Evolutionary conservation across 2,329 filamentous ascomycete species (phyloP).

Genomic region (Hymenoscyphus fraxineus): DNA sequence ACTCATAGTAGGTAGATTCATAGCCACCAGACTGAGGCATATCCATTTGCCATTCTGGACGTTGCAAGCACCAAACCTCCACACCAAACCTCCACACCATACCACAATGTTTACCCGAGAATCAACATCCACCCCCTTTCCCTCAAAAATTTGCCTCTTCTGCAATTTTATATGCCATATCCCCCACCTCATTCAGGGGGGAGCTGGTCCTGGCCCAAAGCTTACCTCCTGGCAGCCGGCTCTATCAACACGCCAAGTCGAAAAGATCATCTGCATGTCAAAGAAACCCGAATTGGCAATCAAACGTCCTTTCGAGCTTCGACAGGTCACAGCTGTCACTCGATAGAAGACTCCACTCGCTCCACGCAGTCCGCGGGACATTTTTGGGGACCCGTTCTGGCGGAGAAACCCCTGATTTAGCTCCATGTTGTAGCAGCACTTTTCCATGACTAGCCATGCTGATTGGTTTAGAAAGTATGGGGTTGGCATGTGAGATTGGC

Average conservation of each 20-base stretch:
- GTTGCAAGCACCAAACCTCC: no score
- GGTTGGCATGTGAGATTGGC: not conserved
- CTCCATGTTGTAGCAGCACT: not conserved
- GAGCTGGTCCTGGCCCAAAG: not conserved
- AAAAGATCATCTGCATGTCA: not conserved
- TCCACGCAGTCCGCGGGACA: not conserved
- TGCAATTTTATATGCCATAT: not conserved
- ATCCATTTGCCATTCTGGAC: not conserved
- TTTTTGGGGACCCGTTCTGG: not conserved
- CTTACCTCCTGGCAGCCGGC: not conserved
- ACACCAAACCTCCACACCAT: no score
- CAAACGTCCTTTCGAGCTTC: not conserved
- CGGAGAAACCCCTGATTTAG: not conserved
- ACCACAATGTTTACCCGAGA: no score
- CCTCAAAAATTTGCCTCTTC: no score
- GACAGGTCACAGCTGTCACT: no score
- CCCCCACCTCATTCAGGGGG: not conserved
- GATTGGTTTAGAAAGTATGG: not conserved
- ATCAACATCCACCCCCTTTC: not conserved
- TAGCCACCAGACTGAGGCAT: not conserved
- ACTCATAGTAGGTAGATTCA: no score
- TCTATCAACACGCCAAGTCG: not conserved
- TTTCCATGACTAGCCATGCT: not conserved
- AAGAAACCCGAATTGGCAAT: not conserved
- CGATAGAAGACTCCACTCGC: not conserved